Conservation (phyloP, 2,329 filamentous ascomycete genomes). For the Aspergillus sp. region DNA sequence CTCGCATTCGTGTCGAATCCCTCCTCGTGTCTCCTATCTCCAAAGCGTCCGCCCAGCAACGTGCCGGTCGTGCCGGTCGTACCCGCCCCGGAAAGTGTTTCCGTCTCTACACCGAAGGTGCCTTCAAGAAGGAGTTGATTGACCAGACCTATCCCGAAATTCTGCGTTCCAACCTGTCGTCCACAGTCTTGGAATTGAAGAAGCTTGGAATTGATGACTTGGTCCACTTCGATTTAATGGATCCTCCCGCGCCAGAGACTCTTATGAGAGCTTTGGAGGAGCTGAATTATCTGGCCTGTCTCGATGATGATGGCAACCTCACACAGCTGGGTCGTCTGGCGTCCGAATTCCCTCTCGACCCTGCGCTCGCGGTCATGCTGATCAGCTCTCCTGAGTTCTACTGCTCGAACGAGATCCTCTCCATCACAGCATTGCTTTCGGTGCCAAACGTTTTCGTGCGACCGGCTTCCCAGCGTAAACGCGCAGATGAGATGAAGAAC, state of each 20-base stretch:
- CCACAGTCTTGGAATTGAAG: conserved; percentile 93
- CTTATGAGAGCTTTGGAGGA: conserved; percentile 97
- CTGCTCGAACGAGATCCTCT: conserved; percentile 97
- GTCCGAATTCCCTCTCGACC: conserved; percentile 93
- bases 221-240: conserved; percentile 98
- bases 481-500: conserved; percentile 95
- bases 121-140: conserved; percentile 97
- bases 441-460: conserved; percentile 93
- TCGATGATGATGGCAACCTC: conserved; percentile 93
- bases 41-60: conserved; percentile 93
- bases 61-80: conserved; percentile 98
- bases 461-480: conserved; percentile 78
- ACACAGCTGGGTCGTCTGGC: conserved; percentile 81
- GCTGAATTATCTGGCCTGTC: conserved; percentile 92
- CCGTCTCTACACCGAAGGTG: conserved; percentile 88
- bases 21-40: conserved; percentile 97
- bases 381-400: conserved; percentile 97
- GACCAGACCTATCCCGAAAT: conserved; percentile 97
- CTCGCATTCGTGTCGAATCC: conserved; percentile 92
- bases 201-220: conserved; percentile 94
- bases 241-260: conserved; percentile 94
- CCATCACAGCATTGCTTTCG: conserved; percentile 87
- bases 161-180: conserved; percentile 87
- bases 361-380: conserved; percentile 92
- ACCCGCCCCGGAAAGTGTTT: conserved; percentile 98